Evolutionary conservation across 208 protist species (phyloP).

Genomic region (Crithidia sp.): DNA sequence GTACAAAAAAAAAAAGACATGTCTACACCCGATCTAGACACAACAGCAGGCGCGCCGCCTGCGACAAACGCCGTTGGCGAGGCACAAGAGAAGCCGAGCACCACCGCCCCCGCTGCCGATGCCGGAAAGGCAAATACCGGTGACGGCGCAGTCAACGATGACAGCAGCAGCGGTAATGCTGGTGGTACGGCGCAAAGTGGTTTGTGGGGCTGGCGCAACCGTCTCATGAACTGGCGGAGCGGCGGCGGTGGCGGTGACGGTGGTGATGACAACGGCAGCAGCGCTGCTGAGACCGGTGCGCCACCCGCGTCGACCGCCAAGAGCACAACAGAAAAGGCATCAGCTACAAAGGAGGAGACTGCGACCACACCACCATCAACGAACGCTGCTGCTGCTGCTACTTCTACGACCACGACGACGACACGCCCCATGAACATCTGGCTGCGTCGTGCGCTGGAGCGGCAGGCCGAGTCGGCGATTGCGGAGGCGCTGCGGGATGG

Average conservation of each 20-base stretch:
- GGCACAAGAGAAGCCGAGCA: not conserved
- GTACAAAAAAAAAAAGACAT: not conserved
- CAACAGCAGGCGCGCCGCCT: not conserved
- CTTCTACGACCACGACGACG: not conserved
- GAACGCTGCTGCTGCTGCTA: not conserved
- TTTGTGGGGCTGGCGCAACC: slow-evolving; percentile 13
- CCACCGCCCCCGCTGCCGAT: not conserved
- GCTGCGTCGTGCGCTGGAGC: slow-evolving; percentile 36
- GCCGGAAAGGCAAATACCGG: no score
- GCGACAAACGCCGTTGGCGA: no score
- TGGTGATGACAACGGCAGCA: not conserved
- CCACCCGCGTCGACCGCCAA: not conserved
- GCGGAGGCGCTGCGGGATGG: slow-evolving; percentile 23
- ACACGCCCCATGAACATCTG: slow-evolving; percentile 29
- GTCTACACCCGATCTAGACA: not conserved
- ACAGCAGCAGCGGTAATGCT: not conserved
- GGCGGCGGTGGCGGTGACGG: not conserved
- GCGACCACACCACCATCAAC: not conserved
- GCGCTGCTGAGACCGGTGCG: no score
- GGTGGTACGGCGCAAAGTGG: slow-evolving; percentile 2
- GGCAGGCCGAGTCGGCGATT: slow-evolving; percentile 30
- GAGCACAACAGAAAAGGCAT: not conserved
- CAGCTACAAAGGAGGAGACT: not conserved
- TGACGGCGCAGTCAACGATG: not conserved
- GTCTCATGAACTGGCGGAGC: slow-evolving; percentile 24